A percentile compares a stretch with the other conserved stretches of the same genome.
These are phyloP conservation scores for Astraeus odoratus DNA, from an alignment of 768 basidiomycete genomes.

Conservation along the genomic window DNA sequence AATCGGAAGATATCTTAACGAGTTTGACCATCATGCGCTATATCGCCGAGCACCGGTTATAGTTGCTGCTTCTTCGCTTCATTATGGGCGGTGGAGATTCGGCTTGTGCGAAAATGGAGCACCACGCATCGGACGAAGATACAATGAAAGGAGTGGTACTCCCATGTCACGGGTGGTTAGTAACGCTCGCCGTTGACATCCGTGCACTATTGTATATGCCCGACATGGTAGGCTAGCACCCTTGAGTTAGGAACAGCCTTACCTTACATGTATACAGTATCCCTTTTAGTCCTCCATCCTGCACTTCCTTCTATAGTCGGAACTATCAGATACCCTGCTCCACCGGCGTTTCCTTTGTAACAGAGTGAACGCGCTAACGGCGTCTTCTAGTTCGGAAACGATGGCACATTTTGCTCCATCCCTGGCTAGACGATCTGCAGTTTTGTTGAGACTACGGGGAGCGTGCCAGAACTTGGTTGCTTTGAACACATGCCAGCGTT, in stretches of 20 bases:
- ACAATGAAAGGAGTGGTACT: no score
- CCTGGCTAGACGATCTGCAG: conserved; percentile 19
- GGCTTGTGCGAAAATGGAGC: neutral
- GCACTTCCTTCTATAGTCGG: no score
- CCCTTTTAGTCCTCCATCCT: no score
- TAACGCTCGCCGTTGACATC: no score
- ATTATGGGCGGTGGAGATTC: neutral
- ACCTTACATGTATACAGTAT: no score
- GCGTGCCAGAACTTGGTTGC: conserved; percentile 20
- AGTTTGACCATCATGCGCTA: conserved; percentile 60
- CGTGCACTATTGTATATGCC: no score
- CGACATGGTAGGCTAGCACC: no score
- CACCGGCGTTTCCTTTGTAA: no score
- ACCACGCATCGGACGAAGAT: no score
- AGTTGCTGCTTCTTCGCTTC: neutral
- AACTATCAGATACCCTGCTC: no score
- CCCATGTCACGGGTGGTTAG: no score
- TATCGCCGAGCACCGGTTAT: conserved; percentile 46
- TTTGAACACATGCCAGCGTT: neutral
- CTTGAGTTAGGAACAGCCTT: no score
- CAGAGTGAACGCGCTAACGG: neutral
- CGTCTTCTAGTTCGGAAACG: neutral
- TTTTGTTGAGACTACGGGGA: conserved; percentile 12
- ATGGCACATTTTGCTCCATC: neutral
- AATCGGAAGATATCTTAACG: conserved; percentile 44